These are phyloP conservation scores for Paramecium bursaria DNA, from an alignment of 73 alveolate genomes.

Conservation along the genomic window DNA sequence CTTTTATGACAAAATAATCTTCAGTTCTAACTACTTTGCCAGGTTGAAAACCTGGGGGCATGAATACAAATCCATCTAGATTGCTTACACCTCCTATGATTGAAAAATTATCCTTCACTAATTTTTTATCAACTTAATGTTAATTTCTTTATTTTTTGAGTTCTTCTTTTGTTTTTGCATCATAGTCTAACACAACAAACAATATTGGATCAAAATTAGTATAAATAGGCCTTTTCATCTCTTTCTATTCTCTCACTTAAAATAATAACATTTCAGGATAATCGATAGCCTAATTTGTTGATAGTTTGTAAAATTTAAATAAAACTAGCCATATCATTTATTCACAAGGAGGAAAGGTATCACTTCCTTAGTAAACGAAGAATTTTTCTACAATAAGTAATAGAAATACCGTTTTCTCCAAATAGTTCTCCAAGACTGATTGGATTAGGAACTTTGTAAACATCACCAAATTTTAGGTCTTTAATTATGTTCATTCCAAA, in stretches of 20 bases:
- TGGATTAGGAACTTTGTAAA: slow-evolving; percentile 29
- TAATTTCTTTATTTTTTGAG: slow-evolving; percentile 6
- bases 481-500: slow-evolving; percentile 41
- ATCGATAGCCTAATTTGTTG: slow-evolving; percentile 26
- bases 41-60: slow-evolving; percentile 3
- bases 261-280: slow-evolving; percentile 3
- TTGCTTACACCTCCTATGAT: slow-evolving; percentile 16
- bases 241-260: slow-evolving; percentile 46
- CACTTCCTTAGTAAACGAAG: slow-evolving; percentile 34
- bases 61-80: slow-evolving; percentile 26
- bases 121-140: slow-evolving; percentile 48
- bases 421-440: slow-evolving; percentile 24
- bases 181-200: slow-evolving; percentile 13
- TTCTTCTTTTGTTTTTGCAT: slow-evolving; percentile 21
- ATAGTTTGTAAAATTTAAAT: slow-evolving; percentile 18
- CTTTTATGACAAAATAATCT: slow-evolving; percentile 28
- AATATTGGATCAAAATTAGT: slow-evolving; percentile 47
- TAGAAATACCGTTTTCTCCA: too few relatives aligned
- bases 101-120: slow-evolving; percentile 40
- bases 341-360: slow-evolving; percentile 44
- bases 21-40: slow-evolving; percentile 46
- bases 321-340: slow-evolving; percentile 11
- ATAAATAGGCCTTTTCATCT: slow-evolving; percentile 49
- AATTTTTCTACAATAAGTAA: neutral
- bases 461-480: slow-evolving; percentile 26